These are phyloP conservation scores for Neonothopanus nambi DNA, from an alignment of 1,284 basidiomycete genomes.

Conservation along the genomic window DNA sequence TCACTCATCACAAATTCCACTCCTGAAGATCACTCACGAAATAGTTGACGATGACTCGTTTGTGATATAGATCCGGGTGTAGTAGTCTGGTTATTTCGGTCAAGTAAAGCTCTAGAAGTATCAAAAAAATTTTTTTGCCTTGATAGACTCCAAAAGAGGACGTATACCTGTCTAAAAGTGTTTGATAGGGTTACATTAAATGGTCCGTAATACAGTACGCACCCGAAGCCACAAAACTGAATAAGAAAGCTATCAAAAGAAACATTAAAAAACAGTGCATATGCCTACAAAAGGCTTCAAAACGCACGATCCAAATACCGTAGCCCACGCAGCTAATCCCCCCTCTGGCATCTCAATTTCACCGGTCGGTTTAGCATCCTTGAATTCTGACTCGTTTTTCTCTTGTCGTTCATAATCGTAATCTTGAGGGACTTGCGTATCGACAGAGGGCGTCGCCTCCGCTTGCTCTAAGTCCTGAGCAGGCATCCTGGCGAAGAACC, in stretches of 20 bases:
- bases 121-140: slow-evolving; percentile 23
- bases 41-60: slow-evolving; percentile 35
- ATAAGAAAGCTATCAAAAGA: slow-evolving; percentile 21
- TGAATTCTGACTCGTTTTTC: no score
- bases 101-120: not conserved
- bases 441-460: no score
- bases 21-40: slow-evolving; percentile 34
- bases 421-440: no score
- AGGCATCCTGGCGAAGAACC: no score
- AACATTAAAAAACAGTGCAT: not conserved
- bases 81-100: slow-evolving; percentile 27
- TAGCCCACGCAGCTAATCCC: slow-evolving; percentile 11
- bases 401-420: no score
- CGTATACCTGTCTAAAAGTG: slow-evolving; percentile 28
- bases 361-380: no score
- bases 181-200: no score
- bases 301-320: slow-evolving; percentile 8
- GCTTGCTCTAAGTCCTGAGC: no score
- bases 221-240: slow-evolving; percentile 40
- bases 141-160: slow-evolving; percentile 44
- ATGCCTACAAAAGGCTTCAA: not conserved
- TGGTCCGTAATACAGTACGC: no score
- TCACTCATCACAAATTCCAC: not conserved
- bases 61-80: slow-evolving; percentile 34
- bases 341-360: slow-evolving; percentile 7